Conservation (phyloP, 306 rosid species). For the Chamaecrista fasciculata region DNA sequence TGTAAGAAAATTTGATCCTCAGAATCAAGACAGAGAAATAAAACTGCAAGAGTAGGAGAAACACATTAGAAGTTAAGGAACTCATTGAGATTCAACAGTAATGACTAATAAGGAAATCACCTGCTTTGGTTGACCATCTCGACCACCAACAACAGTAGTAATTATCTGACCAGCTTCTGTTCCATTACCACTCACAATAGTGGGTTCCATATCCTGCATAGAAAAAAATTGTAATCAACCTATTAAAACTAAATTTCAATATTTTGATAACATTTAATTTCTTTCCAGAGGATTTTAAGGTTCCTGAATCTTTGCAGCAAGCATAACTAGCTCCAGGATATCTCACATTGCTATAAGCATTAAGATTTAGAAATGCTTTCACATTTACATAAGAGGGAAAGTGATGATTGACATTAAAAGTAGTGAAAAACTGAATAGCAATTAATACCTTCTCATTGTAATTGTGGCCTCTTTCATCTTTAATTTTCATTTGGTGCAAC, state of each 20-base stretch:
- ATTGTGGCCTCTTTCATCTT: conserved; percentile 53
- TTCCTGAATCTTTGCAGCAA: not conserved
- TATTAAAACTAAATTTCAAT: too few relatives aligned
- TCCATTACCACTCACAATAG: conserved; percentile 68
- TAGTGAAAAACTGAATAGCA: not conserved
- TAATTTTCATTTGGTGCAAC: conserved; percentile 66
- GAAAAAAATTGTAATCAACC: conserved; percentile 18
- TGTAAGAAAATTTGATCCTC: not conserved
- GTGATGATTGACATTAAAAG: not conserved
- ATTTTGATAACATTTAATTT: not conserved
- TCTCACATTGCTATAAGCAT: not conserved
- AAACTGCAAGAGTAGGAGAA: not conserved
- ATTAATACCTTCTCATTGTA: conserved; percentile 63
- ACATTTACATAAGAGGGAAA: not conserved
- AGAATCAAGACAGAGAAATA: conserved; percentile 1
- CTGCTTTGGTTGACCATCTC: conserved; percentile 82
- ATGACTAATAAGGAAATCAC: conserved; percentile 34
- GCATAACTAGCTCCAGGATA: not conserved
- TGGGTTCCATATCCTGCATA: conserved; percentile 69
- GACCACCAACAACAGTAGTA: conserved; percentile 69
- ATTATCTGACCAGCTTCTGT: conserved; percentile 91
- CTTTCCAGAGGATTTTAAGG: not conserved
- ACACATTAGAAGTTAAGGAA: not conserved
- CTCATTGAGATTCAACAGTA: not conserved
- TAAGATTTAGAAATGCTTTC: conserved; percentile 13